Evolutionary conservation across 441 rosid species (phyloP).

Genomic region (Gossypium trilobum): DNA sequence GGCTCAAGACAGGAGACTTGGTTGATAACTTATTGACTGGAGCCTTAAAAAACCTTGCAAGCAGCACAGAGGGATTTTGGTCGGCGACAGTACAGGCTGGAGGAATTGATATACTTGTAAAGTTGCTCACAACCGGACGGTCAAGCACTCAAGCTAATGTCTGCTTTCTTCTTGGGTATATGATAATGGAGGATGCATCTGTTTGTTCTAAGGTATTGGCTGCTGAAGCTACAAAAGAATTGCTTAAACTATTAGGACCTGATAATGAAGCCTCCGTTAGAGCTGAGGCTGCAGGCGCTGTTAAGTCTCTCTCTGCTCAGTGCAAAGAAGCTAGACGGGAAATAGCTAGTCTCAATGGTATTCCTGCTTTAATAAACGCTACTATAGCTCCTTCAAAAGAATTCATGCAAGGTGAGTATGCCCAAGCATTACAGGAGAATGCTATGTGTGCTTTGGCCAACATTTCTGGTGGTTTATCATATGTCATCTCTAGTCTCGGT

Average conservation of each 20-base stretch:
- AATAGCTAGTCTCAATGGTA: constrained; percentile 80
- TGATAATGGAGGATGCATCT: constrained; percentile 93
- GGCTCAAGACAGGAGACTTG: constrained; percentile 65
- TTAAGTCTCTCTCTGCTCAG: constrained; percentile 87
- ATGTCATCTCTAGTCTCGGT: constrained; percentile 96
- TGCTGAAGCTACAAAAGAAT: constrained; percentile 80
- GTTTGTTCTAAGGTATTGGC: constrained; percentile 75
- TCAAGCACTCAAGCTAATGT: constrained; percentile 80
- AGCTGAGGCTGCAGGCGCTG: constrained; percentile 98
- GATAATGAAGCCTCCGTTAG: constrained; percentile 94
- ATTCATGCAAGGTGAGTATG: constrained; percentile 98
- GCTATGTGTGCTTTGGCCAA: constrained; percentile 99
- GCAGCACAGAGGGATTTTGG: constrained; percentile 96
- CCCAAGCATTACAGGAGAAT: constrained; percentile 95
- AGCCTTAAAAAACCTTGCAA: constrained; percentile 80
- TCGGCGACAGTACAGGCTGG: constrained; percentile 81
- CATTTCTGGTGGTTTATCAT: constrained; percentile 95
- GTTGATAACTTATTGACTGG: constrained; percentile 92
- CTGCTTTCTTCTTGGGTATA: constrained; percentile 89
- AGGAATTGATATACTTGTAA: constrained; percentile 93
- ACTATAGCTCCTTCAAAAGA: constrained; percentile 99
- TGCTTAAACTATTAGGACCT: constrained; percentile 82
- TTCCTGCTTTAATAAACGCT: constrained; percentile 87
- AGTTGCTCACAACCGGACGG: constrained; percentile 77
- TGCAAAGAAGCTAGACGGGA: constrained; percentile 90